Evolutionary conservation across 2,329 filamentous ascomycete species (phyloP), one percentile per base, ranked within the genome.

Genomic region (Sporothrix mexicana): DNA sequence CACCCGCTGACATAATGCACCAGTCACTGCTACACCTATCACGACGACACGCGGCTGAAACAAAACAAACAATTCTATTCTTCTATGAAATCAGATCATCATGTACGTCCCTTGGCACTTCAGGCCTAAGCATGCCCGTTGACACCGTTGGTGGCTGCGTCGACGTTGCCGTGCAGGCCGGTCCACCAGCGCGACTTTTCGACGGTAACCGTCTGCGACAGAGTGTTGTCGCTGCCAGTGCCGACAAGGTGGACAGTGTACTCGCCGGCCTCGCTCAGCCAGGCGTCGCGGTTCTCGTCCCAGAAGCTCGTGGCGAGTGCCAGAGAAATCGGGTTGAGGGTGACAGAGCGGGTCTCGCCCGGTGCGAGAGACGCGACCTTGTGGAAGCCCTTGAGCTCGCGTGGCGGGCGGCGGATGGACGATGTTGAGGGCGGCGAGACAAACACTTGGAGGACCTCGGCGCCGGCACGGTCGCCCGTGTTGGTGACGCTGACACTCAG

Each of bases 341-440:
- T 25, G 2, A 70, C 70, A 2, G 57, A 20, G 7, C 15, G 17
- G 13, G 53, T 59, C 25, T 69, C 69, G 25, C 74, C 73, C 10
- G 71, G 36, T 23, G 66, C 66, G 12, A 75, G 45, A 6, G 20
- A 9, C 41, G 47, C 7, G 1, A 88, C 85, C 81, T 89, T 89
- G 74, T 85, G 83, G 77, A 95, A 89, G 87, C 86, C 87, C 79
- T 86, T 87, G 17, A 89, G 81, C 78, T 84, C 79, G 67, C 82
- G 83, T 74, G 86, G 86, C 2, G 87, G 86, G 64, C 87, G 84
- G 2, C 83, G 84, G 15, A 88, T 51, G 23, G 59, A 68, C 2
- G 74, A 47, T 5, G 55, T 55, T 0, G 23, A 15, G 13, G 68
- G 61, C 6, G 71, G 74, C 25, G 45, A 20, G 49, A 88, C 80